These are phyloP conservation scores for Ilex asprella DNA, from an alignment of 257 asterid genomes.

Conservation along the genomic window DNA sequence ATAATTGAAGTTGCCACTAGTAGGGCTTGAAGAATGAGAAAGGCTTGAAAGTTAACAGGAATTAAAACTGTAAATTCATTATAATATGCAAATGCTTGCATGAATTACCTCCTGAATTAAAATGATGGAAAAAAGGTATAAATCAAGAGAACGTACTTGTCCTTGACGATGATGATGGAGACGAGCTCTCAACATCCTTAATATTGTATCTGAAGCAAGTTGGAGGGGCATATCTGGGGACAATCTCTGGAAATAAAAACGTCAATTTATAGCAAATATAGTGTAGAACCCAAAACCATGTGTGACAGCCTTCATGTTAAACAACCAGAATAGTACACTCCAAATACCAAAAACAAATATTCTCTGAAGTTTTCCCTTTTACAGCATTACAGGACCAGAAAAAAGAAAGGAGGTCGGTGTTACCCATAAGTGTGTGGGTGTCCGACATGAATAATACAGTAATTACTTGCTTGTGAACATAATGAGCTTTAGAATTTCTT, in stretches of 20 bases:
- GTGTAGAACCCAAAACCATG: background rate
- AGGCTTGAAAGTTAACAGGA: background rate
- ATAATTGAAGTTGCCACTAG: no score
- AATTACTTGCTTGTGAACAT: no score
- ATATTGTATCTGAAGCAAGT: slow-evolving; percentile 78
- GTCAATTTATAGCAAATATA: slow-evolving; percentile 4
- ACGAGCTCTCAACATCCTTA: slow-evolving; percentile 81
- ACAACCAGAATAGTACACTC: background rate
- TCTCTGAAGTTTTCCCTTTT: no score
- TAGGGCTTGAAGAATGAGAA: no score
- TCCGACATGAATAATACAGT: no score
- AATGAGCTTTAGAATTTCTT: no score
- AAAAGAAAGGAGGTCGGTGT: no score
- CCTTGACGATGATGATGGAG: slow-evolving; percentile 87
- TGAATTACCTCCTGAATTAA: background rate
- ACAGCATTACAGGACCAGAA: no score
- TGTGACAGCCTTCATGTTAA: background rate
- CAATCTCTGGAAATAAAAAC: slow-evolving; percentile 58
- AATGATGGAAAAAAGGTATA: background rate
- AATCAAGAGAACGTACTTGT: slow-evolving; percentile 42
- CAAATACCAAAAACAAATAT: no score
- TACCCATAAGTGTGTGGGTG: no score
- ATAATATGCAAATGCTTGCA: background rate
- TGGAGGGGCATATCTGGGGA: slow-evolving; percentile 83
- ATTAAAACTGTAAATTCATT: background rate